Base-by-base conservation (phyloP, 768 basidiomycete species). In the Lactarius sanguifluus region DNA sequence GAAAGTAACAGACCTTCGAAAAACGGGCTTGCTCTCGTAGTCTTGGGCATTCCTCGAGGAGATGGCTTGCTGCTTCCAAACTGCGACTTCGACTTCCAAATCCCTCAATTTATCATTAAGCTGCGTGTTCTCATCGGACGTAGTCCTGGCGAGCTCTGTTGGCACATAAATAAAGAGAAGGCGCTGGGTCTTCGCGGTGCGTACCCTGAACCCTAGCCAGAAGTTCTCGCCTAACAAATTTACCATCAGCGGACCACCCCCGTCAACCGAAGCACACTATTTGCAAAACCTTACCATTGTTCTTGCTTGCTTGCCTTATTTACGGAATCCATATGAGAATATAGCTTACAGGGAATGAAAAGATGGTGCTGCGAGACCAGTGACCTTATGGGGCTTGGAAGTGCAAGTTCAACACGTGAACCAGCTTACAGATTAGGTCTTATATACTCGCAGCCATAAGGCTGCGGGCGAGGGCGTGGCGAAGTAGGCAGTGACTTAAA, bases 41-140 rank as follows among this genome's bases (percentile, higher is more conserved):
- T 67, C 66, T 20, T 55, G 57, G 2, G 34, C 10, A 30, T 18
- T n/a, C 52, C 40, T 58, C 59, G 41, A 18, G n/a, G 68, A 67
- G 55, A 55, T 43, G 45, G 69, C 66, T 16, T 68, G 50, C 10
- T 68, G 34, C 62, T 69, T 69, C 69, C 69, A 69, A 23, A 69
- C 66, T 13, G 38, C n/a, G 40, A 69, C 47, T 68, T 69, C 69
- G 23, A 69, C 36, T 60, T 69, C 62, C 45, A 69, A 57, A 23
- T 68, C 66, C 54, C 59, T 68, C 61, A 69, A 58, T 63, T 55
- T 68, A 9, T 57, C 18, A 15, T 43, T 16, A 20, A 69, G 66
- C 59, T 60, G 61, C 3, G 56, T 30, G n/a, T 68, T 69, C 61
- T 69, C 69, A 41, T 62, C 59, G 30, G 55, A 38, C 8, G 69